Evolutionary conservation across 2,329 filamentous ascomycete species (phyloP).

Genomic region (Gnomoniopsis sp.): DNA sequence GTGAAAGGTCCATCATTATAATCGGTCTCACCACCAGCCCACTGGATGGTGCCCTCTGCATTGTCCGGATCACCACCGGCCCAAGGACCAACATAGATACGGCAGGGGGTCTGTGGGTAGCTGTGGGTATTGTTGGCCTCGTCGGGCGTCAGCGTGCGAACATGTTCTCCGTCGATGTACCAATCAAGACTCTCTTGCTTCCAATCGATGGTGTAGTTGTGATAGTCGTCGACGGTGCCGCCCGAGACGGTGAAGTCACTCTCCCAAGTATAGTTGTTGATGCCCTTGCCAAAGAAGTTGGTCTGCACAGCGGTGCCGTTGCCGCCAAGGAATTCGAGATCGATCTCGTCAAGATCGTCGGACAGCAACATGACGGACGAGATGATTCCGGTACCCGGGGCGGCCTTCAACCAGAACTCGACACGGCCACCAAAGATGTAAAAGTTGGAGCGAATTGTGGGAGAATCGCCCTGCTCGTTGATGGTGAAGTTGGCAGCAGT

Average conservation of each 20-base stretch:
- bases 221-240: constrained; percentile 57
- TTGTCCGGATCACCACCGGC: constrained; percentile 57
- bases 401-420: constrained; percentile 74
- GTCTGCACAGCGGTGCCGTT: constrained; percentile 61
- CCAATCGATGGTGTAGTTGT: constrained; percentile 78
- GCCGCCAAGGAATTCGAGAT: constrained; percentile 78
- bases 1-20: constrained; percentile 64
- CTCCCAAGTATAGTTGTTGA: constrained; percentile 60
- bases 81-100: constrained; percentile 65
- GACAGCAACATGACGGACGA: constrained; percentile 81
- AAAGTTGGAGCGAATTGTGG: constrained; percentile 74
- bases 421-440: constrained; percentile 85
- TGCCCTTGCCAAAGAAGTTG: constrained; percentile 79
- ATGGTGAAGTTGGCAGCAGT: constrained; percentile 72
- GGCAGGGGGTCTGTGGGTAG: constrained; percentile 77
- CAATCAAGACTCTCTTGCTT: constrained; percentile 63
- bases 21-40: constrained; percentile 68
- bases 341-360: constrained; percentile 82
- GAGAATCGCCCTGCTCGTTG: constrained; percentile 66
- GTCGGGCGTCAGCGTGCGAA: constrained; percentile 60
- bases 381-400: constrained; percentile 71
- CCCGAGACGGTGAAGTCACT: constrained; percentile 53
- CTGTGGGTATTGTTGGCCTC: constrained; percentile 60
- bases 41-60: constrained; percentile 57
- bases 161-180: constrained; percentile 64